Conservation (phyloP, 2,329 filamentous ascomycete genomes). For the Beauveria sp. region DNA sequence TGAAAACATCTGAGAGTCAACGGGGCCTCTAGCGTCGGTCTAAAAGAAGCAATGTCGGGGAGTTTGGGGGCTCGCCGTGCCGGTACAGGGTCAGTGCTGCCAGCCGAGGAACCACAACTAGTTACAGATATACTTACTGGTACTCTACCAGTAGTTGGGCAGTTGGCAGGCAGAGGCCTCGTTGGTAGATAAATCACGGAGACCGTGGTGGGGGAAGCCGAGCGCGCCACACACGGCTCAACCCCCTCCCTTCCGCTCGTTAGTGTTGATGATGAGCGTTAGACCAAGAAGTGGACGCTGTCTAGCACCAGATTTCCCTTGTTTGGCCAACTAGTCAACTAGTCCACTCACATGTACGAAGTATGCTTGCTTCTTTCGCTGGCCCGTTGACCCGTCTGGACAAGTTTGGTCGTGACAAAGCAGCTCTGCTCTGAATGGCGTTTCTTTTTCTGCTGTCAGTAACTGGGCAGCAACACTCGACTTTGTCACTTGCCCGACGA, state of each 20-base stretch:
- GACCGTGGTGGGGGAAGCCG: not conserved
- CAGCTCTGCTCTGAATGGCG: not conserved
- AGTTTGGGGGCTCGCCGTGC: not conserved
- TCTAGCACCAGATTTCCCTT: not conserved
- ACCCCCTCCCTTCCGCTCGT: not conserved
- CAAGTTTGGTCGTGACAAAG: not conserved
- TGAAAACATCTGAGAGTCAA: conserved; percentile 8
- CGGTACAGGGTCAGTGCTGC: not conserved
- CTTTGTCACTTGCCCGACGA: not conserved
- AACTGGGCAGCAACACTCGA: not conserved
- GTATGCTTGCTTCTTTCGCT: not conserved
- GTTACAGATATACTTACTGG: too few relatives aligned
- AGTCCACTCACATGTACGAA: not conserved
- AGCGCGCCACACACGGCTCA: not conserved
- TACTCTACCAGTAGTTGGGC: too few relatives aligned
- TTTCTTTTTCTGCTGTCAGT: not conserved
- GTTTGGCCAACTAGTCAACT: not conserved
- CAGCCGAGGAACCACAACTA: not conserved
- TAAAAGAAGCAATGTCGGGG: conserved; percentile 8
- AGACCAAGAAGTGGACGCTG: not conserved
- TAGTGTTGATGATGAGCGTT: not conserved
- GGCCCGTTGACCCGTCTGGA: not conserved
- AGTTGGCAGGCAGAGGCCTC: too few relatives aligned
- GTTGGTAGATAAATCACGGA: too few relatives aligned
- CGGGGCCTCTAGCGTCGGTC: not conserved